Conservation (phyloP, 371 early-diverging fungal species). For the Globomyces sp. region DNA sequence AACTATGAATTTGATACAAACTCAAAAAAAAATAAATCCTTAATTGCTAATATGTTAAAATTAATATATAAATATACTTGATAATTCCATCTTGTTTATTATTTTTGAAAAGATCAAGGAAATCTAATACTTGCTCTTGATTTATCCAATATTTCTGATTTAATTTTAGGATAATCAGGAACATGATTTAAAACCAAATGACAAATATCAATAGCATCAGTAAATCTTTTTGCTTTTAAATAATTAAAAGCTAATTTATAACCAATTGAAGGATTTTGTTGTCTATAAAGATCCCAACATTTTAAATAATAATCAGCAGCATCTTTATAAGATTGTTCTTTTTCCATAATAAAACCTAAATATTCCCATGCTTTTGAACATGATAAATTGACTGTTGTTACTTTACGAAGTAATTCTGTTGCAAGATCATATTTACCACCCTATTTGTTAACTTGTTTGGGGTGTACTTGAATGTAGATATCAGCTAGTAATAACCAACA, state of each 20-base stretch:
- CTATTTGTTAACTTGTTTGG: slow-evolving; percentile 3
- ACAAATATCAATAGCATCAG: slow-evolving; percentile 48
- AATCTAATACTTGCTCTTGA: slow-evolving; percentile 30
- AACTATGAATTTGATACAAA: too few species aligned
- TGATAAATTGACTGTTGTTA: slow-evolving; percentile 37
- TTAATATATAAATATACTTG: too few species aligned
- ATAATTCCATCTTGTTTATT: not conserved
- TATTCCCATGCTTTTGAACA: slow-evolving; percentile 48
- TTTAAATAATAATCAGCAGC: slow-evolving; percentile 46
- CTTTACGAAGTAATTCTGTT: slow-evolving; percentile 41
- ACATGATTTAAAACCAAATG: slow-evolving; percentile 41
- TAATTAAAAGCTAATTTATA: slow-evolving; percentile 52
- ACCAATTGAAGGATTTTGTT: slow-evolving; percentile 45
- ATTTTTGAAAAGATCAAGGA: not conserved
- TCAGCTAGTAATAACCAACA: slow-evolving; percentile 48
- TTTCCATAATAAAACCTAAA: slow-evolving; percentile 53
- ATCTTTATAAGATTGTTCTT: slow-evolving; percentile 45
- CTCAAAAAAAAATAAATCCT: too few species aligned
- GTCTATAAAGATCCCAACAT: slow-evolving; percentile 44
- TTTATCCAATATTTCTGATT: slow-evolving; percentile 43
- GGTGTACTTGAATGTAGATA: slow-evolving; percentile 45
- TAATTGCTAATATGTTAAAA: too few species aligned
- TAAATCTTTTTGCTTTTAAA: slow-evolving; percentile 45
- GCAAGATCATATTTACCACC: slow-evolving; percentile 52
- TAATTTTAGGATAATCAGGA: slow-evolving; percentile 52